These are phyloP conservation scores for Zygosaccharomyces sapae DNA, from an alignment of 1,139 yeast species.

Conservation along the genomic window DNA sequence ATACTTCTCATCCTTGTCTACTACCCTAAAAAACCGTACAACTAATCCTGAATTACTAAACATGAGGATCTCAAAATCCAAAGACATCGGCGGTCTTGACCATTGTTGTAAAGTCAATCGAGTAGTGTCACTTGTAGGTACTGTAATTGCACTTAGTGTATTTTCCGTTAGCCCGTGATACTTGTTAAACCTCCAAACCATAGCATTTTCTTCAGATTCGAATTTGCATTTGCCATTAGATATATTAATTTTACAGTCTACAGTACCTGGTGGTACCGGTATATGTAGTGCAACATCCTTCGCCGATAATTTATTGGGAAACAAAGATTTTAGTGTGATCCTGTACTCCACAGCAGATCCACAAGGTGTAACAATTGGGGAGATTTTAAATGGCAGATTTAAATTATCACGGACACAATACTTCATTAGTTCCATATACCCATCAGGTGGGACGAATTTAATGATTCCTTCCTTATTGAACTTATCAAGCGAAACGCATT, in stretches of 20 bases:
- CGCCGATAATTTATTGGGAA: slow-evolving; percentile 59
- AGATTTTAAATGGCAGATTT: slow-evolving; percentile 66
- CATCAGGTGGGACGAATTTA: slow-evolving; percentile 85
- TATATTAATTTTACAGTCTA: slow-evolving; percentile 47
- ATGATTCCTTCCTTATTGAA: slow-evolving; percentile 66
- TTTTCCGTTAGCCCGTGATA: slow-evolving; percentile 66
- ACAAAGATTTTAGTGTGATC: slow-evolving; percentile 58
- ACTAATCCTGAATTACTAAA: slow-evolving; percentile 74
- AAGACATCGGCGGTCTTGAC: slow-evolving; percentile 74
- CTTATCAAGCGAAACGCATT: slow-evolving; percentile 69
- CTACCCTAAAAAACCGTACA: slow-evolving; percentile 68
- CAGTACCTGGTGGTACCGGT: slow-evolving; percentile 66
- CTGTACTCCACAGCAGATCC: slow-evolving; percentile 54
- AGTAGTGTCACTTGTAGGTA: slow-evolving; percentile 26
- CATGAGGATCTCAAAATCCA: slow-evolving; percentile 69
- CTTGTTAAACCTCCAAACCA: slow-evolving; percentile 69
- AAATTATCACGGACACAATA: slow-evolving; percentile 60
- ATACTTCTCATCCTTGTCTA: slow-evolving; percentile 56
- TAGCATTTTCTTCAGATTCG: slow-evolving; percentile 58
- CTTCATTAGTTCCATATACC: slow-evolving; percentile 81
- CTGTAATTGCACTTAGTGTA: slow-evolving; percentile 35
- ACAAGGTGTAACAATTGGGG: slow-evolving; percentile 48
- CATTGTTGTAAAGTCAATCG: slow-evolving; percentile 40
- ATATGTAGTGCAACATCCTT: slow-evolving; percentile 59
- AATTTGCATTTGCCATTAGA: slow-evolving; percentile 68